Evolutionary conservation across 352 stramenopile species (phyloP), one percentile per base, ranked within the genome.

Genomic region (Pythium sukuiense): DNA sequence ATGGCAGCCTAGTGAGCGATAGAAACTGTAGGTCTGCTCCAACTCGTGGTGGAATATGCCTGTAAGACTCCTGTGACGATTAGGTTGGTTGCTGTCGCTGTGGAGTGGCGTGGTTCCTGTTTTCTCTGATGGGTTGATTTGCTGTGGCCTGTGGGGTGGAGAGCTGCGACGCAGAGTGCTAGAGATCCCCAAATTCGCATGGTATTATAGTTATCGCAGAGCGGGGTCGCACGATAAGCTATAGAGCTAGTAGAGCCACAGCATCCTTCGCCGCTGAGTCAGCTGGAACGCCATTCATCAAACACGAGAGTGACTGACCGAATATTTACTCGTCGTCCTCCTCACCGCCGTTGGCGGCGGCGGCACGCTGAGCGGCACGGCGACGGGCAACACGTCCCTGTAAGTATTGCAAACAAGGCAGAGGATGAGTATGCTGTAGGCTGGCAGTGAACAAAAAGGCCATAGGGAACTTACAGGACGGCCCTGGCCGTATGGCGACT

Each of bases 401-500:
- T 65, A 71, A 56, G 12, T 55, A 61, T 16, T 57, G 46, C 13
- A 60, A 26, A 48, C 16, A 39, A 55, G 41, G 11, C 32, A 58
- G 32, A 33, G 12, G 12, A 53, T 39, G 24, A 33, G 41, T 57
- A 56, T 27, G 11, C 11, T 12, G 59, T 41, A 20, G 41, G 18
- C 35, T 39, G 59, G 27, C 50, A 55, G 59, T 55, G n/a, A 33
- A 48, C 20, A 24, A 24, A 0, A 24, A 24, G 20, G 20, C 20
- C 30, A 12, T 18, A 59, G 27, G 48, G 6, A 53, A 72, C 75
- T 62, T 83, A 87, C 79, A 24, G 95, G 96, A 69, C 95, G 83
- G 70, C 97, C 97, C 82, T 99, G 96, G 69, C 97, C 97, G 76
- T 99, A 99, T 37, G 97, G 97, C 59, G 95, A 99, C 70, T 95